Conservation (phyloP, 805 yeast species). For the Kazachstania africana region DNA sequence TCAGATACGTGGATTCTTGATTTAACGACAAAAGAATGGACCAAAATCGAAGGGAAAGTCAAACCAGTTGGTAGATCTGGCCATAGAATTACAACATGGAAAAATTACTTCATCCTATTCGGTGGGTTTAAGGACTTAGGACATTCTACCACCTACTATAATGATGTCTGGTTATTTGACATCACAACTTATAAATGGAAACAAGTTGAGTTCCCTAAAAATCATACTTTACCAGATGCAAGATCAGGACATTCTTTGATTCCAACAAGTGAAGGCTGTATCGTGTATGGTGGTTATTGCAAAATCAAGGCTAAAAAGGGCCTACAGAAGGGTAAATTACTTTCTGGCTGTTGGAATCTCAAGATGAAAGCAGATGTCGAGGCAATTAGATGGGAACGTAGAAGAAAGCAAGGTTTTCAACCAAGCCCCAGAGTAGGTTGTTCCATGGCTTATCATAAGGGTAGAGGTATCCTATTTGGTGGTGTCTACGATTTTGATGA, state of each 20-base stretch:
- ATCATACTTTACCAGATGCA: conserved; percentile 75
- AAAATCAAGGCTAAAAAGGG: conserved; percentile 67
- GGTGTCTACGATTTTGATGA: conserved; percentile 94
- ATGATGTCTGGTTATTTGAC: conserved; percentile 89
- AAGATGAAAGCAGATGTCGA: conserved; percentile 74
- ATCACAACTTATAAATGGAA: conserved; percentile 82
- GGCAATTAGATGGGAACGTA: conserved; percentile 76
- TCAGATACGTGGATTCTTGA: conserved; percentile 95
- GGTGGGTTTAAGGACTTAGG: conserved; percentile 95
- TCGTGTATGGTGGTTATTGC: conserved; percentile 87
- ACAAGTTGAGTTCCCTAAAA: conserved; percentile 76
- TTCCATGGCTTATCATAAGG: conserved; percentile 68
- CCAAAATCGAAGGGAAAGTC: conserved; percentile 62
- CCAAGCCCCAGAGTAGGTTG: conserved; percentile 95
- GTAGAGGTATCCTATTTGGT: conserved; percentile 87
- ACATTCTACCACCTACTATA: conserved; percentile 65
- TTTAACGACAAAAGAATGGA: conserved; percentile 77
- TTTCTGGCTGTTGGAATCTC: conserved; percentile 75
- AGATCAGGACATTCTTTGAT: conserved; percentile 87
- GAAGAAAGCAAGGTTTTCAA: conserved; percentile 78
- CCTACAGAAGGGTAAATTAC: conserved; percentile 79
- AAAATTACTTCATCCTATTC: conserved; percentile 69
- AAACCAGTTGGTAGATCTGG: conserved; percentile 82
- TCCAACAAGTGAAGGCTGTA: conserved; percentile 69
- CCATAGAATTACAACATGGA: conserved; percentile 84